These are phyloP conservation scores for Punica granatum DNA, from an alignment of 345 rosid species.

Conservation along the genomic window DNA sequence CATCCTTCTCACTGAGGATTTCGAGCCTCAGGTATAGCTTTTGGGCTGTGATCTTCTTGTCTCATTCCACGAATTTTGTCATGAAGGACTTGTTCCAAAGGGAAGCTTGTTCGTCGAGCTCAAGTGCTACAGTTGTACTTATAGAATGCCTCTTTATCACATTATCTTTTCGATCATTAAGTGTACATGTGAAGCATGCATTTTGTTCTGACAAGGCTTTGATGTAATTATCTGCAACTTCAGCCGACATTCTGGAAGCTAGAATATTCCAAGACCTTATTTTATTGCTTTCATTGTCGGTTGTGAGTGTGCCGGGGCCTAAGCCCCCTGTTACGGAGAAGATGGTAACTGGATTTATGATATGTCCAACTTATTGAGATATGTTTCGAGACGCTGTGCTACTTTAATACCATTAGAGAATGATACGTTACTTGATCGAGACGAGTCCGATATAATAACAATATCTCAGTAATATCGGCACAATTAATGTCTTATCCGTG, in stretches of 20 bases:
- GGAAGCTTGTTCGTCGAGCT: not conserved
- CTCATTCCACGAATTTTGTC: not conserved
- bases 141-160: not conserved
- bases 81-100: not conserved
- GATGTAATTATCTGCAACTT: not conserved
- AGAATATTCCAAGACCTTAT: not conserved
- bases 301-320: not conserved
- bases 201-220: too few species aligned
- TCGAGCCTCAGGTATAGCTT: constrained; percentile 69
- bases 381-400: not conserved
- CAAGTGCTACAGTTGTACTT: not conserved
- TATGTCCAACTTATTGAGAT: not conserved
- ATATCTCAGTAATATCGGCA: not conserved
- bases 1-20: constrained; percentile 80
- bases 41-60: not conserved
- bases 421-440: not conserved
- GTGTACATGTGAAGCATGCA: too few species aligned
- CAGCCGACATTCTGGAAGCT: not conserved
- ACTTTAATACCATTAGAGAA: not conserved
- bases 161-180: not conserved
- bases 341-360: not conserved
- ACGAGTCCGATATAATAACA: not conserved
- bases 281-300: not conserved
- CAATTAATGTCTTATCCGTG: not conserved
- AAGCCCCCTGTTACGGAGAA: not conserved